A percentile compares a stretch with the other conserved stretches of the same genome.
These are phyloP conservation scores for Singerocomus rubriflavus DNA, from an alignment of 1,284 basidiomycete genomes.

Conservation along the genomic window DNA sequence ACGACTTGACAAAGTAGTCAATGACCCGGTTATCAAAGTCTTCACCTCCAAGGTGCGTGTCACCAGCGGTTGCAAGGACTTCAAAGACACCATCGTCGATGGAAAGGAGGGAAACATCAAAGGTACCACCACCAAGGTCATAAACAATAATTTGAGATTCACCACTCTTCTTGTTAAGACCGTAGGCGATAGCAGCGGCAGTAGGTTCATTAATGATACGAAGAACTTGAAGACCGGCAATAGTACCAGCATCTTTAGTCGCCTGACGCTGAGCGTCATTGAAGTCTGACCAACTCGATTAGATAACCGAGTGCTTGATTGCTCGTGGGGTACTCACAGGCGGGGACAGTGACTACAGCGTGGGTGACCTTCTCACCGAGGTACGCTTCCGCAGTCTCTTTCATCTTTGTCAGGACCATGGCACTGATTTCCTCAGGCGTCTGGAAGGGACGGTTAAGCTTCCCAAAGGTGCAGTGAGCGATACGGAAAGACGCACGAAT, in stretches of 20 bases:
- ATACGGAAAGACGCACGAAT: no score
- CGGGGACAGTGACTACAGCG: conserved; percentile 97
- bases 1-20: conserved; percentile 87
- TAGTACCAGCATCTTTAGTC: conserved; percentile 97
- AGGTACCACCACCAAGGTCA: conserved; percentile 97
- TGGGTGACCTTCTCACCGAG: conserved; percentile 96
- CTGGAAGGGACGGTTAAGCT: conserved; percentile 34
- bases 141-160: conserved; percentile 98
- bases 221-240: conserved; percentile 93
- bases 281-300: conserved; percentile 58
- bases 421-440: conserved; percentile 88
- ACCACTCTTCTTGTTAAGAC: conserved; percentile 93
- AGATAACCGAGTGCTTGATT: conserved; percentile 35
- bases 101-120: conserved; percentile 96
- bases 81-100: conserved; percentile 99
- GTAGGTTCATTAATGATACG: conserved; percentile 99
- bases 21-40: conserved; percentile 98
- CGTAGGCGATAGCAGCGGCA: conserved; percentile 96
- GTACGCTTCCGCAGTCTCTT: conserved; percentile 99
- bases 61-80: conserved; percentile 95
- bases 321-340: conserved; percentile 50
- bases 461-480: background rate
- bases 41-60: conserved; percentile 98
- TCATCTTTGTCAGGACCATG: conserved; percentile 98
- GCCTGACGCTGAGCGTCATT: conserved; percentile 99